phyloP scores from a whole-genome alignment of 768 basidiomycete genomes.

The Russula ochroleuca region DNA sequence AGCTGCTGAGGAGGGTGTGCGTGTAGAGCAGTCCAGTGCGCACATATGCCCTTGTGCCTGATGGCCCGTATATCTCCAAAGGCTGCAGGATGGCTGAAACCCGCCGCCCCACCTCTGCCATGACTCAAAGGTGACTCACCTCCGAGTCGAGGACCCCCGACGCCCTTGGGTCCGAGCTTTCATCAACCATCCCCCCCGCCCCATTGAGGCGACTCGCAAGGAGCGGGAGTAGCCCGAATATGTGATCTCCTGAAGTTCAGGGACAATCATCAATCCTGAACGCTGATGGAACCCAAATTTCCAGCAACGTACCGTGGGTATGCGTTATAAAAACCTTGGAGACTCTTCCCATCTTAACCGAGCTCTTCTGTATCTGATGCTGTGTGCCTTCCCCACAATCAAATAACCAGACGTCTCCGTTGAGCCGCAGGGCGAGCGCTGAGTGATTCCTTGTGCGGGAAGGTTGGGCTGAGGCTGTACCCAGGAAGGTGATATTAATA shows the following conservation, averaged over 20 bases:
- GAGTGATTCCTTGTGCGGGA: conserved; percentile 78
- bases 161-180: conserved; percentile 54
- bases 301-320: conserved; percentile 60
- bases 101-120: not conserved
- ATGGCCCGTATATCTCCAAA: conserved; percentile 81
- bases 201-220: conserved; percentile 70
- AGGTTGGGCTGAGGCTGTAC: conserved; percentile 78
- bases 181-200: conserved; percentile 59
- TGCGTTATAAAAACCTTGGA: conserved; percentile 86
- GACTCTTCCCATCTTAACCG: conserved; percentile 73
- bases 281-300: not conserved
- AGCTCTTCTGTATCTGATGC: conserved; percentile 66
- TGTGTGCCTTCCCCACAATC: conserved; percentile 86
- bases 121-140: conserved; percentile 6
- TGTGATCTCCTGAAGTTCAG: conserved; percentile 63
- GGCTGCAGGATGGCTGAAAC: conserved; percentile 40
- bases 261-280: not conserved
- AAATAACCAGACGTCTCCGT: conserved; percentile 74
- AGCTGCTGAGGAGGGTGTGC: conserved; percentile 56
- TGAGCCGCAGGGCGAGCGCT: conserved; percentile 60
- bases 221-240: conserved; percentile 68
- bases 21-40: conserved; percentile 65
- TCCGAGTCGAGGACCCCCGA: conserved; percentile 27
- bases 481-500: conserved; percentile 67
- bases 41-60: conserved; percentile 77